A percentile compares a stretch with the other conserved stretches of the same genome.
phyloP scores from a whole-genome alignment of 2,329 filamentous ascomycete species.

The Neurospora sp. region DNA sequence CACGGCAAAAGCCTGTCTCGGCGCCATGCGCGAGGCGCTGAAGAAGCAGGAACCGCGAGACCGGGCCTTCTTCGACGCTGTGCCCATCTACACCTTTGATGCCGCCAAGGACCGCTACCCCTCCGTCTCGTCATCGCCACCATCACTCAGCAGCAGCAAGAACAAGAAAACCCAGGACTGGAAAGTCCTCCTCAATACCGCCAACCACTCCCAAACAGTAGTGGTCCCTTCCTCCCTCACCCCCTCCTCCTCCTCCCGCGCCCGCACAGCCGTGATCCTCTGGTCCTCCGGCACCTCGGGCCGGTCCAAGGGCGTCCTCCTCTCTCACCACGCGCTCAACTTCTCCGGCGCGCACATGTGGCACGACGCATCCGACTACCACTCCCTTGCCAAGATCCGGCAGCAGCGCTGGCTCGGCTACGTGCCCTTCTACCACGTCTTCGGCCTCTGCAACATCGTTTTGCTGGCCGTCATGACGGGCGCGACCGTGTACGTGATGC shows the following conservation, averaged over 20 bases:
- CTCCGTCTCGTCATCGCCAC: not conserved
- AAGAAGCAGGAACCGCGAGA: slow-evolving; percentile 22
- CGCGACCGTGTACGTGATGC: slow-evolving; percentile 59
- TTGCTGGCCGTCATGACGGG: slow-evolving; percentile 44
- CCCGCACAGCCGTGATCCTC: slow-evolving; percentile 46
- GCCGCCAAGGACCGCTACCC: slow-evolving; percentile 26
- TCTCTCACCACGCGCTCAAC: slow-evolving; percentile 57
- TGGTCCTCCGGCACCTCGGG: slow-evolving; percentile 58
- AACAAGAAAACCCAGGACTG: slow-evolving; percentile 8
- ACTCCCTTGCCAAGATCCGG: slow-evolving; percentile 6
- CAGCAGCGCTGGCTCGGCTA: slow-evolving; percentile 46
- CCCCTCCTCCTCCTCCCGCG: slow-evolving; percentile 39
- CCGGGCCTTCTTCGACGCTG: slow-evolving; percentile 20
- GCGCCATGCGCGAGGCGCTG: slow-evolving; percentile 26
- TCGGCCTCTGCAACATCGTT: slow-evolving; percentile 47
- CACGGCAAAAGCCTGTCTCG: slow-evolving; percentile 23
- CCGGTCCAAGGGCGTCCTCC: slow-evolving; percentile 64
- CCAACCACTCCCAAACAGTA: not conserved
- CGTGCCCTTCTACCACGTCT: slow-evolving; percentile 61
- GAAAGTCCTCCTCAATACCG: not conserved
- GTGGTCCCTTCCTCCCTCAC: slow-evolving; percentile 25
- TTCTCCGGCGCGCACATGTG: slow-evolving; percentile 43
- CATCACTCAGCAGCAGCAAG: not conserved
- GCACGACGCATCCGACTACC: slow-evolving; percentile 38
- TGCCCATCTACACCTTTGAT: slow-evolving; percentile 53